phyloP scores from a whole-genome alignment of 2,329 filamentous ascomycete species.

The Neoscytalidium dimidiatum region DNA sequence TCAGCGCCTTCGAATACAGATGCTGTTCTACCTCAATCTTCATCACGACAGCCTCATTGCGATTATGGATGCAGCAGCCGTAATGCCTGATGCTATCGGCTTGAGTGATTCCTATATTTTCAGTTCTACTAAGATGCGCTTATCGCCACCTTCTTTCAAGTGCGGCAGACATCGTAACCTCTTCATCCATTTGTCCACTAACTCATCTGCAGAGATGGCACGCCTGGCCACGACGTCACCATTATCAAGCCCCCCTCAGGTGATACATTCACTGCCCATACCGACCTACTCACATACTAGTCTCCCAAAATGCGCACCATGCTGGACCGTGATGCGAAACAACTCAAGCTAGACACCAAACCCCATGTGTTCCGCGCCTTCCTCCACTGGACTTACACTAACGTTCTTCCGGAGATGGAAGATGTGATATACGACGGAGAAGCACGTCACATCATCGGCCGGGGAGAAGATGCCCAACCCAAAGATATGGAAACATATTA shows the following conservation, averaged over 20 bases:
- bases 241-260: neutral
- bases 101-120: too few relatives aligned
- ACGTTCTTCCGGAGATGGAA: neutral
- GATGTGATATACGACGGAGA: neutral
- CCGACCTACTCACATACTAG: neutral
- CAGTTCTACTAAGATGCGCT: too few relatives aligned
- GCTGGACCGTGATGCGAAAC: neutral
- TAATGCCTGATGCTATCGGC: too few relatives aligned
- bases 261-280: neutral
- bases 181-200: neutral
- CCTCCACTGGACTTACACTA: neutral
- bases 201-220: neutral
- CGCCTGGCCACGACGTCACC: neutral
- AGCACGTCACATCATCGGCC: too few relatives aligned
- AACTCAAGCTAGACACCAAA: neutral
- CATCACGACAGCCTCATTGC: too few relatives aligned
- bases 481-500: neutral
- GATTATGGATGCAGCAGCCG: too few relatives aligned
- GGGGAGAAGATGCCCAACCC: neutral
- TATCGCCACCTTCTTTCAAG: too few relatives aligned
- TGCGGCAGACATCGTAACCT: too few relatives aligned
- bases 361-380: neutral
- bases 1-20: too few relatives aligned
- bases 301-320: neutral
- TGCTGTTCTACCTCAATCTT: too few relatives aligned